Base-by-base conservation (phyloP, 768 basidiomycete genomes). In the Lactifluus rugatus region DNA sequence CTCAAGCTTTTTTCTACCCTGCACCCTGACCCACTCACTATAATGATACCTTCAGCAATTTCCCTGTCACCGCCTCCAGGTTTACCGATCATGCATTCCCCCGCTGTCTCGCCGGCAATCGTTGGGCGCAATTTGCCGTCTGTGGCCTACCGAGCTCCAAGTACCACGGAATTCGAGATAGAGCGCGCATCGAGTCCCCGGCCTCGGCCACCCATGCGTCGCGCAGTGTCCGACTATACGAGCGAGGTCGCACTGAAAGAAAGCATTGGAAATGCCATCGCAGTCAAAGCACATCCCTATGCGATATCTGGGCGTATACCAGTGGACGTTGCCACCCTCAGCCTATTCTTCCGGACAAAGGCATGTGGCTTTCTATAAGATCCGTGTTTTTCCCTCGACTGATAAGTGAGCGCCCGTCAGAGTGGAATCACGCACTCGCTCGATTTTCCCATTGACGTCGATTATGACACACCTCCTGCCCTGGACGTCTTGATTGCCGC, bases 341-440 rank as follows among this genome's bases (percentile, higher is more conserved):
- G 81, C 13, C 71, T 91, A 53, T 90, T 90, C 74, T 91, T 91
- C 74, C 78, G 88, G 21, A 81, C 86, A 41, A 85, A 86, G 79
- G 89, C 84, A 62, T 42, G 77, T 69, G n/a, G 25, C 34, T 16
- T 48, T 25, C 23, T 34, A n/a, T n/a, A 10, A 19, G 26, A 39
- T 36, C 10, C 21, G 31, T 26, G 34, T 8, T 26, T 11, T 36
- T 28, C 46, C 34, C 39, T 26, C 36, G 32, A 32, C 59, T 58
- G 46, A 54, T 51, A 31, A 54, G n/a, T n/a, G n/a, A n/a, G 28
- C 46, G 31, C 51, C 37, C 36, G 14, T 32, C 61, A 91, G 88
- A 83, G 82, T 60, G 87, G 85, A 32, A 85, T 87, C 60, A 83
- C 85, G 0, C 86, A 91, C 67, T 84, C 87, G 9, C 76, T 91